A percentile compares a stretch with the other conserved stretches of the same genome.
Evolutionary conservation across 768 basidiomycete species (phyloP).

Genomic region (Trichaptum fuscoviolaceum): DNA sequence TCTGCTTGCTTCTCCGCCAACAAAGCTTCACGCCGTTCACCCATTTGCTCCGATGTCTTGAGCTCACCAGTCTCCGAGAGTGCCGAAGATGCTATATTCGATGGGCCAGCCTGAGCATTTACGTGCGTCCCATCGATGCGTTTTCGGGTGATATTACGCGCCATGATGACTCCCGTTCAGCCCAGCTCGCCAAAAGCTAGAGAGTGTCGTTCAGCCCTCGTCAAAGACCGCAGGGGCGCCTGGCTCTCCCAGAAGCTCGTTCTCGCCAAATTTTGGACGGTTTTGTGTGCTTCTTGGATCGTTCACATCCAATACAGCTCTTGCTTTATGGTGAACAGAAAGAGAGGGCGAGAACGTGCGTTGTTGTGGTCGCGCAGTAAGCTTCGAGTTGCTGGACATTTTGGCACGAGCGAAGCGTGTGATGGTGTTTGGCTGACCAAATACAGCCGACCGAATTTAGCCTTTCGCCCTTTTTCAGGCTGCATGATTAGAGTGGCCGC

Average conservation of each 20-base stretch:
- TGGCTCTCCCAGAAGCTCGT: constrained; percentile 28
- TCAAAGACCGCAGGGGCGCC: not conserved
- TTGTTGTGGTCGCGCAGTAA: not conserved
- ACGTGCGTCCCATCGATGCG: not conserved
- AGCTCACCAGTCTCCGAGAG: not conserved
- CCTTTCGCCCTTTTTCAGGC: not conserved
- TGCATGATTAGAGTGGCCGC: not conserved
- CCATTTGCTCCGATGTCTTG: not conserved
- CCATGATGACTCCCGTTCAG: not conserved
- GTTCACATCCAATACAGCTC: not conserved
- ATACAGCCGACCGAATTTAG: not conserved
- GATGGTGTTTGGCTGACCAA: constrained; percentile 1
- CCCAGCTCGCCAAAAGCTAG: not conserved
- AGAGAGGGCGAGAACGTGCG: not conserved
- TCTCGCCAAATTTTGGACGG: constrained; percentile 63
- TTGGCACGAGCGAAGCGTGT: not conserved
- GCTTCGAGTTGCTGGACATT: not conserved
- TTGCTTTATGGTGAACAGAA: not conserved
- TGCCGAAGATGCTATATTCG: not conserved
- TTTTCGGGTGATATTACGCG: not conserved
- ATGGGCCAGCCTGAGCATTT: not conserved
- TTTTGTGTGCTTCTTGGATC: constrained; percentile 58
- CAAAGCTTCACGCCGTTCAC: constrained; percentile 32
- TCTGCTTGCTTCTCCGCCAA: constrained; percentile 55
- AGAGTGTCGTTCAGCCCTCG: not conserved